Percentiles rank a stretch among this genome's conserved stretches.
phyloP scores from a whole-genome alignment of 2,329 filamentous ascomycete species.

The Penicillium capsulatum region DNA sequence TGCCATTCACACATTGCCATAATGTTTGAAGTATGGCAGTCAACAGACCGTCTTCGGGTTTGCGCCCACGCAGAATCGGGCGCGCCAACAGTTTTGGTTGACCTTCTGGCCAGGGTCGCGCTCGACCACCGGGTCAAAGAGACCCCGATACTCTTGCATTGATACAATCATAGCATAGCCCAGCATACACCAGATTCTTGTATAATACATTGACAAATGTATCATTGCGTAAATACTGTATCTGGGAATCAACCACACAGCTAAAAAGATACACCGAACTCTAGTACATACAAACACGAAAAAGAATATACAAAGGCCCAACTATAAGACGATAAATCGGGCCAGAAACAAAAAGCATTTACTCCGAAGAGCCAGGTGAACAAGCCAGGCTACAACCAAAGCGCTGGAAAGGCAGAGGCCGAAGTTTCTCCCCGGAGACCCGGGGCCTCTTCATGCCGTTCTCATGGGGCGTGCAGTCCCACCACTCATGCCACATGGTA shows the following conservation, averaged over 20 bases:
- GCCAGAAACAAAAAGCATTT: neutral
- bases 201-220: neutral
- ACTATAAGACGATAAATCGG: conserved; percentile 2
- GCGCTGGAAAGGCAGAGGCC: conserved; percentile 40
- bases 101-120: too few species aligned
- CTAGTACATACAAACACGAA: conserved; percentile 14
- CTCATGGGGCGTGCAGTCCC: conserved; percentile 40
- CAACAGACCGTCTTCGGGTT: too few species aligned
- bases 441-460: conserved; percentile 35
- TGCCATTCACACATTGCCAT: too few species aligned
- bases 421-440: conserved; percentile 28
- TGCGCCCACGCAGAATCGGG: too few species aligned
- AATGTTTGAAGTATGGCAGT: too few species aligned
- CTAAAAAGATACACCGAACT: conserved; percentile 3
- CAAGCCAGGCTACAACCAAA: conserved; percentile 42
- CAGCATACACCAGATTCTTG: neutral
- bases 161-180: too few species aligned
- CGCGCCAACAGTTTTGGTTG: too few species aligned
- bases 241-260: too few species aligned
- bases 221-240: too few species aligned
- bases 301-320: conserved; percentile 10
- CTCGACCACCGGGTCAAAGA: too few species aligned
- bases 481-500: conserved; percentile 45
- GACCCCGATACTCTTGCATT: too few species aligned
- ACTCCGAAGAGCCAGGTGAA: conserved; percentile 19